A percentile compares a stretch with the other conserved stretches of the same genome.
phyloP scores from a whole-genome alignment of 768 basidiomycete species.

The Boletus pseudo-olivaceus region DNA sequence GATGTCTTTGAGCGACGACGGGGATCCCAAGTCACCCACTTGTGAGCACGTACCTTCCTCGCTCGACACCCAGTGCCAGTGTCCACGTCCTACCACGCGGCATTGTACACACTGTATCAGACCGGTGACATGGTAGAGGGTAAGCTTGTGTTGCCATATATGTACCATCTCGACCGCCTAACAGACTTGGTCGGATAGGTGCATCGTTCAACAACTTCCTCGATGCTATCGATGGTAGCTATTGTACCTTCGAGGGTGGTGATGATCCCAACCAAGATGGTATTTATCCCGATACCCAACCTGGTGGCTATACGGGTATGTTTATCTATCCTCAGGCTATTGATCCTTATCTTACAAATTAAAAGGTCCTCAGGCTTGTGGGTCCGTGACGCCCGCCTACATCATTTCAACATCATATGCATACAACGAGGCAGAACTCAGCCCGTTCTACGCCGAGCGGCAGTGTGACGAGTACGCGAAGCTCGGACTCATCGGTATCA shows the following conservation, averaged over 20 bases:
- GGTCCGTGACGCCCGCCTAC: constrained; percentile 35
- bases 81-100: too few species aligned
- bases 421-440: constrained; percentile 36
- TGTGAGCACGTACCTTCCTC: too few species aligned
- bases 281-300: constrained; percentile 23
- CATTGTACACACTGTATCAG: constrained; percentile 29
- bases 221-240: constrained; percentile 37
- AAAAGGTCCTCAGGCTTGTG: constrained; percentile 32
- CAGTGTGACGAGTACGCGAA: constrained; percentile 50
- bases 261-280: constrained; percentile 30
- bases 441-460: constrained; percentile 35
- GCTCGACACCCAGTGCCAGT: too few species aligned
- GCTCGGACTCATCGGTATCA: constrained; percentile 36
- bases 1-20: too few species aligned
- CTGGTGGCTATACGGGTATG: constrained; percentile 20
- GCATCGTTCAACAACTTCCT: constrained; percentile 38
- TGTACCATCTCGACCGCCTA: not conserved
- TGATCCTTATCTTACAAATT: not conserved
- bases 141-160: not conserved
- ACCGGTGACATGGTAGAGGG: constrained; percentile 28
- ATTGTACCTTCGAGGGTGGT: constrained; percentile 37
- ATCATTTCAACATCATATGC: constrained; percentile 46
- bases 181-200: constrained; percentile 10
- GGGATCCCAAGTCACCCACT: too few species aligned
- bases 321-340: not conserved